Evolutionary conservation across 345 rosid species (phyloP).

Genomic region (Eucalyptus urophylla): DNA sequence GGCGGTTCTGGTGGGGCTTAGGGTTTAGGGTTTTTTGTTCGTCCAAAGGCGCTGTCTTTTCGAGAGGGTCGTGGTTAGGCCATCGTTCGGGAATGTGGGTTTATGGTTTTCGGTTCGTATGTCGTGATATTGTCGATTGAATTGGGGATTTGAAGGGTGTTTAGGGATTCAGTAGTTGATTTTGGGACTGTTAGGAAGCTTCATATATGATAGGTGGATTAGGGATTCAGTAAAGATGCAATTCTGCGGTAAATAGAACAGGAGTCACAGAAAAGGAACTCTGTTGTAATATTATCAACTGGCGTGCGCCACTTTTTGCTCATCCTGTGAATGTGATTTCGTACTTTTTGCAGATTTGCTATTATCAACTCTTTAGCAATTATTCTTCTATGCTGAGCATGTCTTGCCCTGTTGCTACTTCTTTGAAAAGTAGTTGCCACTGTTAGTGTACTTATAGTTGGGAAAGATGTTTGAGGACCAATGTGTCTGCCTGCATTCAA

Average conservation of each 20-base stretch:
- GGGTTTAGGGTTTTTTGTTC: constrained; percentile 18
- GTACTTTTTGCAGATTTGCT: background rate
- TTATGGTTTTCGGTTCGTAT: background rate
- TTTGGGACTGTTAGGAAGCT: background rate
- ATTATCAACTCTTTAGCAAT: background rate
- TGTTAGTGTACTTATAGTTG: background rate
- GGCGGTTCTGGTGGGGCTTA: background rate
- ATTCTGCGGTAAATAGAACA: background rate
- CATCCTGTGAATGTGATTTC: background rate
- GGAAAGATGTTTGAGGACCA: background rate
- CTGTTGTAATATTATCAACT: background rate
- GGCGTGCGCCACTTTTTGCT: background rate
- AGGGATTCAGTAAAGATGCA: background rate
- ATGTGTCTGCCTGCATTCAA: background rate
- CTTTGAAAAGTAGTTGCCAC: background rate
- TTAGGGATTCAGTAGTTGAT: background rate
- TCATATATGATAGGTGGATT: background rate
- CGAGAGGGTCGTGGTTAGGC: background rate
- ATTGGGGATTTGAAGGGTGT: background rate
- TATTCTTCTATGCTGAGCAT: background rate
- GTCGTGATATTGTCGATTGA: background rate
- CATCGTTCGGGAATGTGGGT: background rate
- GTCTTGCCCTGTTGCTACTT: background rate
- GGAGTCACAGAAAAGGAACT: background rate
- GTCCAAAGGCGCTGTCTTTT: background rate